These are phyloP conservation scores for Pythium sp. DNA, from an alignment of 352 stramenopile genomes.

Conservation along the genomic window DNA sequence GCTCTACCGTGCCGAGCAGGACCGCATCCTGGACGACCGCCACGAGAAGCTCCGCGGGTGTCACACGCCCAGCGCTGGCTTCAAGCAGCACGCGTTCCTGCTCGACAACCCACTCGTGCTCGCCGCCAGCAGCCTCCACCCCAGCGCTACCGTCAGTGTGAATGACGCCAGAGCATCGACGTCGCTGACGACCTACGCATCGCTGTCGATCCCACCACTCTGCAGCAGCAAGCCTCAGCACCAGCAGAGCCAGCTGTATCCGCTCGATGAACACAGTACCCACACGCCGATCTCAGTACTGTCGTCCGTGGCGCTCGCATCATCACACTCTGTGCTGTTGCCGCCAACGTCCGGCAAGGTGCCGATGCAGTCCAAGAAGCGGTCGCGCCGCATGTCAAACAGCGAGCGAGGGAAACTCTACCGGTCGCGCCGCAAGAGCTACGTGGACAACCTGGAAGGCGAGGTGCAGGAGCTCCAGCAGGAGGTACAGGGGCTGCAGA, in stretches of 20 bases:
- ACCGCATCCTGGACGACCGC: slow-evolving; percentile 9
- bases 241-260: not conserved
- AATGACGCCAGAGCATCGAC: not conserved
- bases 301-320: slow-evolving; percentile 3
- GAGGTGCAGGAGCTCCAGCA: slow-evolving; percentile 22
- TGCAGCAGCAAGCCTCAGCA: not conserved
- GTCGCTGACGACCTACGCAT: not conserved
- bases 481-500: slow-evolving; percentile 23
- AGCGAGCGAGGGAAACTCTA: slow-evolving; percentile 37
- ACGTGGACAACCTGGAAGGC: slow-evolving; percentile 28
- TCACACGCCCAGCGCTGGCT: slow-evolving; percentile 18
- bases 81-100: slow-evolving; percentile 14
- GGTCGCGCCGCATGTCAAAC: slow-evolving; percentile 27
- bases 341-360: not conserved
- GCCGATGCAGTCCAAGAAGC: slow-evolving; percentile 6
- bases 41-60: slow-evolving; percentile 31
- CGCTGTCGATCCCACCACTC: not conserved
- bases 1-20: slow-evolving; percentile 15
- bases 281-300: slow-evolving; percentile 11
- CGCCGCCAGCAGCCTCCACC: not conserved
- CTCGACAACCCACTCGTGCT: slow-evolving; percentile 8
- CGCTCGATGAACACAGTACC: not conserved
- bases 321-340: not conserved
- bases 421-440: slow-evolving; percentile 30
- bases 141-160: not conserved